Percentiles rank a stretch among this genome's conserved stretches.
phyloP scores from a whole-genome alignment of 495 filamentous ascomycete genomes.

The Extremus antarcticus region DNA sequence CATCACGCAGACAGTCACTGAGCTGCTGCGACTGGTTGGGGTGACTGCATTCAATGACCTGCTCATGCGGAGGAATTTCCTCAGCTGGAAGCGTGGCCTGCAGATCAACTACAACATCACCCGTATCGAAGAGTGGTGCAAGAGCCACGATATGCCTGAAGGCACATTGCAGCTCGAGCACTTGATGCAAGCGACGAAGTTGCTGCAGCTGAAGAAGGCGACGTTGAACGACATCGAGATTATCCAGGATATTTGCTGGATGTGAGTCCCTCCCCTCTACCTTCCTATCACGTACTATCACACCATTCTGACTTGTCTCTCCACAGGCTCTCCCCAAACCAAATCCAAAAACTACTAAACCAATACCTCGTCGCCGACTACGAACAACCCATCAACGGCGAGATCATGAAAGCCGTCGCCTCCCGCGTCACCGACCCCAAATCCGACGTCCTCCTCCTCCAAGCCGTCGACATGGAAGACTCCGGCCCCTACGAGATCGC shows the following conservation, averaged over 20 bases:
- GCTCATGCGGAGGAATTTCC: conserved; percentile 93
- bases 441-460: conserved; percentile 85
- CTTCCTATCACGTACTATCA: background rate
- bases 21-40: conserved; percentile 85
- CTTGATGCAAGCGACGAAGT: conserved; percentile 99
- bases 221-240: conserved; percentile 99
- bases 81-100: conserved; percentile 97
- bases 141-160: conserved; percentile 99
- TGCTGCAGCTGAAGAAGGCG: conserved; percentile 97
- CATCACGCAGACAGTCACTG: conserved; percentile 87
- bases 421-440: conserved; percentile 88
- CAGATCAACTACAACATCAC: conserved; percentile 99
- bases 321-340: conserved; percentile 85
- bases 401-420: conserved; percentile 99
- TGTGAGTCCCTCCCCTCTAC: conserved; percentile 47
- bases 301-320: background rate
- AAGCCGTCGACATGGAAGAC: conserved; percentile 97
- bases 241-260: conserved; percentile 99
- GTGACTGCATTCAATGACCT: conserved; percentile 99
- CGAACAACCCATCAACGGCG: conserved; percentile 97
- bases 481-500: conserved; percentile 99
- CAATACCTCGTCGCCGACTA: conserved; percentile 99
- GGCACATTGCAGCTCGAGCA: conserved; percentile 96
- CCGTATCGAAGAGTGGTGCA: conserved; percentile 99
- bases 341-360: conserved; percentile 97